Base-by-base conservation (phyloP, 768 basidiomycete species). In the Russula brevipes region DNA sequence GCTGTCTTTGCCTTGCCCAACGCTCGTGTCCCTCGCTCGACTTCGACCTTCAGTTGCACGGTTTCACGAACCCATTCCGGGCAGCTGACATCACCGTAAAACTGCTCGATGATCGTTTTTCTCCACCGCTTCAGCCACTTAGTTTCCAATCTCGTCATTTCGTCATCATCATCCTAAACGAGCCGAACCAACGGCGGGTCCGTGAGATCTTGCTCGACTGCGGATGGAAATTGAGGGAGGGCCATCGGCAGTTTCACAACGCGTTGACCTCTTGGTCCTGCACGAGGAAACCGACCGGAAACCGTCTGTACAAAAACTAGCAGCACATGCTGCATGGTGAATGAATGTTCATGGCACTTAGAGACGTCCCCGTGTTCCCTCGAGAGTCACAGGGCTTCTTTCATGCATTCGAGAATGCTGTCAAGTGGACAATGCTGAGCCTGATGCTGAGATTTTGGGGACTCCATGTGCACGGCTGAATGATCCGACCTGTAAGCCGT, bases 241-340 rank as follows among this genome's bases (percentile, higher is more conserved):
- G 24, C 30, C 39, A 31, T 31, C 24, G 38, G 17, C 57, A 54
- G 53, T 35, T 33, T 33, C 39, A 31, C 54, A 54, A 54, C 50
- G 50, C 16, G 36, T 45, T 54, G 53, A 17, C 51, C 41, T 35
- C 44, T 30, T 54, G 35, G 45, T 44, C 24, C 31, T 38, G 3
- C 51, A 63, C 57, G 56, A 57, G 56, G 61, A 57, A 57, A 44
- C 24, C 54, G 49, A 51, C 54, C 56, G 56, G 61, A 57, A 57
- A 44, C 24, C 54, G 49, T 57, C 54, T 61, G 47, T 33, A 17
- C 14, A 35, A 39, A 36, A 1, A 24, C 24, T 38, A 51, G 42
- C 61, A 62, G 49, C 17, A 47, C 54, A 35, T 45, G 24, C 33
- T 57, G 55, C 55, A 44, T 51, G 61, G 41, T 45, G 24, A 24